Evolutionary conservation across 495 filamentous ascomycete genomes (phyloP), one percentile per base, ranked within the genome.

Genomic region (Rhizodiscina lignyota): DNA sequence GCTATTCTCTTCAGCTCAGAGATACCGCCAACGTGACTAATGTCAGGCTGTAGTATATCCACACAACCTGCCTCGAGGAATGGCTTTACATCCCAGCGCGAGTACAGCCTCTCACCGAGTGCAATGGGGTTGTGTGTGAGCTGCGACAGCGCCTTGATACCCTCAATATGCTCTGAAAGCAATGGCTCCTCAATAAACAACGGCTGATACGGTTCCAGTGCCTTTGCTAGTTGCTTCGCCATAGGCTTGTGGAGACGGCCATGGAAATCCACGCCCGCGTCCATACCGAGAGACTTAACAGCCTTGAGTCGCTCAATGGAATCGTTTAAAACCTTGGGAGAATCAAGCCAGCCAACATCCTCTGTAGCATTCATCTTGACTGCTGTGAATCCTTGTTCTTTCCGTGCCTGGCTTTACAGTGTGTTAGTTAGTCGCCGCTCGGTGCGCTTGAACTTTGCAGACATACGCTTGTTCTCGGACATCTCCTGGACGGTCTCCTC

Each of bases 341-440:
- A 78, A 52, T 85, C 80, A 2, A 85, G 62, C 80, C 79, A 86
- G 39, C 75, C 76, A 18, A 84, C 55, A 43, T 82, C 79, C 49
- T 74, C 79, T 3, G 79, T 84, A 12, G 70, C 80, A 46, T 86
- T 86, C 80, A 86, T 86, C 51, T 84, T 85, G 37, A 84, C 61
- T 4, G 70, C 63, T 21, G 61, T 72, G 54, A 84, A 79, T 3
- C 79, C 80, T 53, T 85, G 80, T 19, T 58, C 65, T 43, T 71
- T 65, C 17, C 80, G 74, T 11, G 59, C 66, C 44, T 72, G 66
- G 10, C 64, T 61, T 37, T 42, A 19, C 35, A 3, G n/a, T 16
- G 26, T 13, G 11, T n/a, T n/a, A n/a, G n/a, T n/a, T n/a, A n/a
- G n/a, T n/a, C n/a, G n/a, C n/a, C n/a, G n/a, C n/a, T n/a, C n/a